phyloP scores from a whole-genome alignment of 352 stramenopile genomes.

The Phytophthora macrochlamydospora region DNA sequence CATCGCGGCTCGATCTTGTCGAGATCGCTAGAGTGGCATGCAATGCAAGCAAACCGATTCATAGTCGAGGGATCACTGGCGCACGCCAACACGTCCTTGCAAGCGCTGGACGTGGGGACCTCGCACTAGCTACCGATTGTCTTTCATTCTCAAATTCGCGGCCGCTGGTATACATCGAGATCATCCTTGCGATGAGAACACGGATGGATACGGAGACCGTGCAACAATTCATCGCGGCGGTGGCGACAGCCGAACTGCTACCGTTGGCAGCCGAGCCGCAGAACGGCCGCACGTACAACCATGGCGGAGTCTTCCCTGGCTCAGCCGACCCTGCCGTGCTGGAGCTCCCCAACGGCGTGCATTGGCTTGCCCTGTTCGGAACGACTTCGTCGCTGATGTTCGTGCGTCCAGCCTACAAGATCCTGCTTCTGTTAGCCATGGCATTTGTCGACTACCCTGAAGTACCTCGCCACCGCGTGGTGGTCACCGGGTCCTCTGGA shows the following conservation, averaged over 20 bases:
- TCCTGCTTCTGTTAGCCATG: slow-evolving; percentile 27
- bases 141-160: slow-evolving; percentile 18
- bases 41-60: slow-evolving; percentile 22
- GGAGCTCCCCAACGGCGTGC: slow-evolving; percentile 18
- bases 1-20: too few species aligned
- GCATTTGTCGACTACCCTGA: slow-evolving; percentile 32
- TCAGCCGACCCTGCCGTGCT: slow-evolving; percentile 21
- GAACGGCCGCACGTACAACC: slow-evolving; percentile 19
- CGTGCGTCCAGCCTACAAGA: slow-evolving; percentile 32
- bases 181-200: slow-evolving; percentile 4
- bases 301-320: slow-evolving; percentile 17
- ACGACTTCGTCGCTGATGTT: slow-evolving; percentile 20
- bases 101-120: not conserved
- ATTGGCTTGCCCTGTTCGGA: slow-evolving; percentile 9
- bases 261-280: slow-evolving; percentile 17
- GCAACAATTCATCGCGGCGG: slow-evolving; percentile 18
- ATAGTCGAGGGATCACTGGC: slow-evolving; percentile 23
- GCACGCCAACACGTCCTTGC: slow-evolving; percentile 2
- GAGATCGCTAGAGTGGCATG: not conserved
- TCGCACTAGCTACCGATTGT: not conserved
- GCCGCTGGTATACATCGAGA: slow-evolving; percentile 1
- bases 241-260: slow-evolving; percentile 12
- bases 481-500: slow-evolving; percentile 42
- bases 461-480: slow-evolving; percentile 23
- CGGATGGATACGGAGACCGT: slow-evolving; percentile 12